These are phyloP conservation scores for Uncinocarpus reesii DNA, from an alignment of 2,329 filamentous ascomycete genomes.

Conservation along the genomic window DNA sequence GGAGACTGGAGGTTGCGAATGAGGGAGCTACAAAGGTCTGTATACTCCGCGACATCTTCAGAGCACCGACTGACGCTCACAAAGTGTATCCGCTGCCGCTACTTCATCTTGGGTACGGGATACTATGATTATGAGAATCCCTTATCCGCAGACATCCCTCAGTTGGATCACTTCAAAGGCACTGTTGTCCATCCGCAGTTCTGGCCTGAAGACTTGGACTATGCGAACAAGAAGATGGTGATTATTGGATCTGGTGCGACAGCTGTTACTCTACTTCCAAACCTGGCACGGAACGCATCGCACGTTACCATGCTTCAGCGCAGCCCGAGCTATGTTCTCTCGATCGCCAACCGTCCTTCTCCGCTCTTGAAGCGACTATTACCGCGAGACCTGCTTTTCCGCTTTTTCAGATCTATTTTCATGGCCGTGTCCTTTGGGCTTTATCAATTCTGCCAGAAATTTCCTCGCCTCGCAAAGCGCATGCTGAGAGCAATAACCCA, in stretches of 20 bases:
- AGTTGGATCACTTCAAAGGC: constrained; percentile 56
- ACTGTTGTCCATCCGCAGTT: constrained; percentile 60
- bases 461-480: constrained; percentile 42
- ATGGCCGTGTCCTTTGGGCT: constrained; percentile 33
- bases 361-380: constrained; percentile 10
- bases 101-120: constrained; percentile 52
- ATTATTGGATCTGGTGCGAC: constrained; percentile 72
- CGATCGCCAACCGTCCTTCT: constrained; percentile 36
- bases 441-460: constrained; percentile 45
- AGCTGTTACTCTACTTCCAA: constrained; percentile 64
- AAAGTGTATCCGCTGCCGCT: constrained; percentile 31
- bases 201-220: constrained; percentile 61
- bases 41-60: constrained; percentile 17
- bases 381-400: constrained; percentile 34
- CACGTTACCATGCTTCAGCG: constrained; percentile 72
- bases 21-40: constrained; percentile 26
- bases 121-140: constrained; percentile 65
- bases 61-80: constrained; percentile 25
- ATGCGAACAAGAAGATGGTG: constrained; percentile 56
- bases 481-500: constrained; percentile 41
- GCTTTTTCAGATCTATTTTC: constrained; percentile 29
- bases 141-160: constrained; percentile 52
- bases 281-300: constrained; percentile 52
- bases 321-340: constrained; percentile 59
- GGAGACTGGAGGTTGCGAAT: constrained; percentile 42